These are phyloP conservation scores for Pisolithus microcarpus DNA, from an alignment of 768 basidiomycete species.

Conservation along the genomic window DNA sequence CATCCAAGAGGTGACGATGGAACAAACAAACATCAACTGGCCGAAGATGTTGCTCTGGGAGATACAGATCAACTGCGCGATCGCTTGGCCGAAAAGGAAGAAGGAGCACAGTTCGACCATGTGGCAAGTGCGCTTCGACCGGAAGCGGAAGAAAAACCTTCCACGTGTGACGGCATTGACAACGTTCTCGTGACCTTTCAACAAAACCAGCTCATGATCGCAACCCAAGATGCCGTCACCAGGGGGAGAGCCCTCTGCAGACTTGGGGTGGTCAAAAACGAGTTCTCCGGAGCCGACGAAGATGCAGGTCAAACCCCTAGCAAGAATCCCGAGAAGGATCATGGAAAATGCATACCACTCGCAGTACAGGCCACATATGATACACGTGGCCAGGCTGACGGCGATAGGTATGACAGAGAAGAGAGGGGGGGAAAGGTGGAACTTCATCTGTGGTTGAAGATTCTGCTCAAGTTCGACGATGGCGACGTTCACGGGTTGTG, in stretches of 20 bases:
- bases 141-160: neutral
- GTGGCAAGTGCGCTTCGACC: neutral
- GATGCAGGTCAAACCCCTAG: conserved; percentile 21
- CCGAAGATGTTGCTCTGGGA: too few relatives aligned
- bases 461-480: conserved; percentile 7
- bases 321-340: conserved; percentile 17
- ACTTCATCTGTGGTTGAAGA: neutral
- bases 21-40: too few relatives aligned
- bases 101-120: too few relatives aligned
- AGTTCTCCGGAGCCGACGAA: conserved; percentile 18
- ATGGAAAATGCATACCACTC: too few relatives aligned
- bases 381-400: conserved; percentile 5
- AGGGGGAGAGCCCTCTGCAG: too few relatives aligned
- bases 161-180: neutral
- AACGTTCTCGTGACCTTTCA: neutral
- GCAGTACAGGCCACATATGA: conserved; percentile 7
- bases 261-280: neutral
- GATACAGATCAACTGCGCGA: too few relatives aligned
- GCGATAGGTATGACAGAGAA: neutral
- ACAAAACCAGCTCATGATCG: too few relatives aligned
- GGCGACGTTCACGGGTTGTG: conserved; percentile 9
- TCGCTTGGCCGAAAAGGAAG: too few relatives aligned
- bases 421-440: conserved; percentile 9
- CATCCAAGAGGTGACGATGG: conserved; percentile 18
- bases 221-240: too few relatives aligned